Conservation (phyloP, 176 grass and related monocot genomes). For the Aegilops umbellulata region DNA sequence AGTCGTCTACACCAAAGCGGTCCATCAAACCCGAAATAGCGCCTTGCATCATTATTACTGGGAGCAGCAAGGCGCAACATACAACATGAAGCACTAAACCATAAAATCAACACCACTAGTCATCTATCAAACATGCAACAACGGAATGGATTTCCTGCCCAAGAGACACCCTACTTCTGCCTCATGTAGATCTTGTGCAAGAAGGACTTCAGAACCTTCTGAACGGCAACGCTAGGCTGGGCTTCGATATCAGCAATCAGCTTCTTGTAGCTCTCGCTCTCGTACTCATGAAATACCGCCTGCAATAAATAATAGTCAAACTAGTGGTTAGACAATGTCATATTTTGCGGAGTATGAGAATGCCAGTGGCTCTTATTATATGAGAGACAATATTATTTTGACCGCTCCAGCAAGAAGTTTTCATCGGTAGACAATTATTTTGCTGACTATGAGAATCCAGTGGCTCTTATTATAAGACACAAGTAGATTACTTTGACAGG, state of each 20-base stretch:
- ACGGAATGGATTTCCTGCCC: background rate
- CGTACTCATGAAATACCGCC: slow-evolving; percentile 64
- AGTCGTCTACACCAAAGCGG: slow-evolving; percentile 31
- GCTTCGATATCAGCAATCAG: slow-evolving; percentile 73
- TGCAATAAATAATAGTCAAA: slow-evolving; percentile 15
- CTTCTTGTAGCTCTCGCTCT: slow-evolving; percentile 63
- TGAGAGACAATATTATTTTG: background rate
- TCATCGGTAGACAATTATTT: background rate
- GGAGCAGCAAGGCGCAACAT: slow-evolving; percentile 28
- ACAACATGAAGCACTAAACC: slow-evolving; percentile 32
- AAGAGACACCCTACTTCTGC: slow-evolving; percentile 55
- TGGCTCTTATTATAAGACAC: background rate
- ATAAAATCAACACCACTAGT: background rate
- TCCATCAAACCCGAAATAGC: slow-evolving; percentile 40
- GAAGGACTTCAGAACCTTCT: slow-evolving; percentile 86
- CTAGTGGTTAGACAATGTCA: background rate
- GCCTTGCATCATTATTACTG: slow-evolving; percentile 35
- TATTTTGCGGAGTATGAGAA: background rate
- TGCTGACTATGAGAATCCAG: background rate
- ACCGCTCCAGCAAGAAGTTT: background rate
- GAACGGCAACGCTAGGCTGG: slow-evolving; percentile 62
- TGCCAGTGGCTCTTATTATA: background rate
- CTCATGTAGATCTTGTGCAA: slow-evolving; percentile 96
- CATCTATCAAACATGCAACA: background rate
- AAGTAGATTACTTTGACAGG: background rate